Base-by-base conservation (phyloP, 805 yeast genomes). In the Nematodospora valgi region DNA sequence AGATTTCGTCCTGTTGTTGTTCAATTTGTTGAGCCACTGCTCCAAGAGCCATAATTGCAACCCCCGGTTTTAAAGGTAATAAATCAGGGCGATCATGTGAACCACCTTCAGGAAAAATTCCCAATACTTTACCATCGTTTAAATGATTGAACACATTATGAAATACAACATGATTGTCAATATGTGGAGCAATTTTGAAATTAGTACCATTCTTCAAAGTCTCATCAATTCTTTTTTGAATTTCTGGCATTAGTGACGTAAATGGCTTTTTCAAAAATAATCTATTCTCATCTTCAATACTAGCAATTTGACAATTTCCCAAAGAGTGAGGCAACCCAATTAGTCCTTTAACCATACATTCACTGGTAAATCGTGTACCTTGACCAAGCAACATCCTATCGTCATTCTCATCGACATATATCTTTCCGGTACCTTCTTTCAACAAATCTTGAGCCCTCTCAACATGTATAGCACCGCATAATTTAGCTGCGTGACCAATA, bases 31-130 rank as follows among this genome's bases (percentile, higher is more conserved):
- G 49, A 1, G 64, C 59, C 8, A 58, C 57, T 1, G 71, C 64
- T 2, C 72, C 72, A 18, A 66, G 41, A 0, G 70, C 72, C 72
- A 66, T 66, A 12, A 66, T 59, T 3, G 71, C 71, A 16, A 66
- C 71, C 1, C 72, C 72, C 0, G 72, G 70, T 37, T 65, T 66
- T 38, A 66, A 51, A 12, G 72, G 72, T 26, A 65, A 51, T 33
- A 66, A 56, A 30, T 61, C 64, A 3, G 70, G 60, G 20, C 71
- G 43, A 40, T 66, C 72, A 39, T 66, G 71, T 24, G 65, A 61
- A 5, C 72, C 72, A 9, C 72, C 72, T 40, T 66, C 72, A 7
- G 71, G 72, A 37, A 66, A 66, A 11, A 65, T 61, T 2, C 71
- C 72, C 36, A 66, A 46, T 1, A 58, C 59, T 16, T 53, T 50